These are phyloP conservation scores for Zizania latifolia DNA, from an alignment of 176 grass and related monocot species.

Conservation along the genomic window DNA sequence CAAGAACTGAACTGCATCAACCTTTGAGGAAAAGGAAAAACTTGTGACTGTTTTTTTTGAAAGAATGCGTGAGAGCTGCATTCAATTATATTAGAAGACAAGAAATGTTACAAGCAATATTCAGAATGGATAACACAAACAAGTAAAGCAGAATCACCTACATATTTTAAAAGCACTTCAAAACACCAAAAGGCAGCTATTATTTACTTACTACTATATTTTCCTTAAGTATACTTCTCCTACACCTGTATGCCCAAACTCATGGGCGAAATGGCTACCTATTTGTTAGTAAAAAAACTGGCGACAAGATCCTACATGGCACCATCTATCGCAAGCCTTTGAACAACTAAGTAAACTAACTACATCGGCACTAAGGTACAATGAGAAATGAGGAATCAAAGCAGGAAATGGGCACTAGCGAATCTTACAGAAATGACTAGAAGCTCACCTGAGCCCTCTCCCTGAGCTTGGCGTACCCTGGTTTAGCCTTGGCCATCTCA, in stretches of 20 bases:
- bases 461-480: constrained; percentile 65
- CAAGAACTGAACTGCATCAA: no score
- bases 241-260: background rate
- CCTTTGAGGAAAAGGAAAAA: no score
- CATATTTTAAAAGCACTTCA: no score
- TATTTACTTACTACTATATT: no score
- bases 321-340: background rate
- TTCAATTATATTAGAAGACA: no score
- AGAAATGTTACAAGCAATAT: no score
- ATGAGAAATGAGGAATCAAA: background rate
- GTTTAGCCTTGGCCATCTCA: constrained; percentile 56
- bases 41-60: no score
- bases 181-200: no score
- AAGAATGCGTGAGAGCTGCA: no score
- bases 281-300: background rate
- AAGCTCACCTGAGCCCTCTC: constrained; percentile 50
- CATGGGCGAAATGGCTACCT: background rate
- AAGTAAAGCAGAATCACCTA: no score
- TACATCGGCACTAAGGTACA: background rate
- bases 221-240: background rate
- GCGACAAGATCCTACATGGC: background rate
- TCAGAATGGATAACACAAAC: no score
- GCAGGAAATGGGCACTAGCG: background rate
- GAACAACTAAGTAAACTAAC: background rate
- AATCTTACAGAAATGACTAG: background rate